Evolutionary conservation across 257 asterid species (phyloP), one percentile per base, ranked within the genome.

Genomic region (Jacaranda copaia): DNA sequence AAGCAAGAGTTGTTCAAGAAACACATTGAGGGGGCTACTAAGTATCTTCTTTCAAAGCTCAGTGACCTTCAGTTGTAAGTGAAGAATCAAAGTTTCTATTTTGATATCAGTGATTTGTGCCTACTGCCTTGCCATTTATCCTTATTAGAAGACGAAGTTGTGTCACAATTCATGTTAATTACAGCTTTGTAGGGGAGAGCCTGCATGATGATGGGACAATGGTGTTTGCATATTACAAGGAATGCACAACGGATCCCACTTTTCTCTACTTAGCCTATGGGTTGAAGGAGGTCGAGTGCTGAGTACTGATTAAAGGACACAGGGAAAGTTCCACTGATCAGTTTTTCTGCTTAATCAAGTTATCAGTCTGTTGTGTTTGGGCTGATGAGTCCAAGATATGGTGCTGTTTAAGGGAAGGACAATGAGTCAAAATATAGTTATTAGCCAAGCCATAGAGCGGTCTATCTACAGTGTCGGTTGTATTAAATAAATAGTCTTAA

Each of bases 161-260:
- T 9, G 4, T 40, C 19, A 1, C 11, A 1, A 49, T 8, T 8
- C 15, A 45, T 25, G 32, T 25, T 25, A 25, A 25, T 25, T 25
- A 53, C 83, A 88, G 91, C 78, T 87, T 87, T 36, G 86, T 85
- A n/a, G 92, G 89, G 51, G 92, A 87, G 77, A 85, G 89, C 87
- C 84, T 87, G 89, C 85, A 75, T 8, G 90, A 85, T 16, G 89
- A 85, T 9, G 83, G 80, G 1, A 40, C 79, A 1, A 15, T 85
- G 73, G 90, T 89, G 64, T 82, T 89, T 46, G 89, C 90, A 0
- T 79, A 87, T 65, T 89, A 87, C 81, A 89, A 84, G 76, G 89
- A 89, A 5, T 88, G 89, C 8, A 81, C 90, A 0, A 75, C 80
- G 1, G 88, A 87, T 83, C 92, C 90, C 0, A 89, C 92, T 19